Conservation (phyloP, 352 stramenopile species). For the Globisporangium acanthophoron region DNA sequence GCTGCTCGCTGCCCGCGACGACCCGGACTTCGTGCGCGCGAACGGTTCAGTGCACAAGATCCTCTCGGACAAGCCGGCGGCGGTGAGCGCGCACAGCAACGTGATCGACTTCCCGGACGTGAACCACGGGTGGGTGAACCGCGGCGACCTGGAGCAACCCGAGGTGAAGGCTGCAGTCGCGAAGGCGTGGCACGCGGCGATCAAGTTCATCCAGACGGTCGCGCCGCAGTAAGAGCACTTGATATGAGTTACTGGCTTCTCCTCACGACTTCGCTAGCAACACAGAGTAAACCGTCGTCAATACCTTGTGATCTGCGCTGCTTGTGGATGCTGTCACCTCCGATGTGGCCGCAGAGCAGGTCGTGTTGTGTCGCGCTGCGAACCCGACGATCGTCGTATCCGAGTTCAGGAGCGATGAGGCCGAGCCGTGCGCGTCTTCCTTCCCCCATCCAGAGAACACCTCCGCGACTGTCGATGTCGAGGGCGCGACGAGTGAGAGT, state of each 20-base stretch:
- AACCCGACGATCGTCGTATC: constrained; percentile 22
- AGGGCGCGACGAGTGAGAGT: constrained; percentile 16
- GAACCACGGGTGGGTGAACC: constrained; percentile 56
- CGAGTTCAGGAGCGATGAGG: constrained; percentile 20
- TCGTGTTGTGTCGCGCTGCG: constrained; percentile 13
- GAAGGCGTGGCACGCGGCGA: constrained; percentile 33
- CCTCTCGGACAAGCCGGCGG: constrained; percentile 10
- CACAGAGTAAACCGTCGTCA: constrained; percentile 4
- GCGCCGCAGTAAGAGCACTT: constrained; percentile 14
- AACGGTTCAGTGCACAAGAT: constrained; percentile 38
- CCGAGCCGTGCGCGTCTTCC: constrained; percentile 10
- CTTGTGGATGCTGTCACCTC: background rate
- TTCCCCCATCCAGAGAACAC: constrained; percentile 24
- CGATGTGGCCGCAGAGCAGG: constrained; percentile 4
- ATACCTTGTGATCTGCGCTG: background rate
- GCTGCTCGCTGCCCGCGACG: constrained; percentile 34
- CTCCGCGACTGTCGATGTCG: constrained; percentile 13
- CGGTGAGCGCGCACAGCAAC: constrained; percentile 12
- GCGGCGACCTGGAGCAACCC: constrained; percentile 38
- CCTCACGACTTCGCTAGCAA: background rate
- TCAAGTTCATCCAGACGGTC: constrained; percentile 30
- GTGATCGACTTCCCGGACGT: constrained; percentile 42
- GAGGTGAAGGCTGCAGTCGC: constrained; percentile 25
- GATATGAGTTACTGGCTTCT: no score
- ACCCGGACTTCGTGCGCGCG: constrained; percentile 27